Base-by-base conservation (phyloP, 805 yeast species). In the Wickerhamiella azymoides region DNA sequence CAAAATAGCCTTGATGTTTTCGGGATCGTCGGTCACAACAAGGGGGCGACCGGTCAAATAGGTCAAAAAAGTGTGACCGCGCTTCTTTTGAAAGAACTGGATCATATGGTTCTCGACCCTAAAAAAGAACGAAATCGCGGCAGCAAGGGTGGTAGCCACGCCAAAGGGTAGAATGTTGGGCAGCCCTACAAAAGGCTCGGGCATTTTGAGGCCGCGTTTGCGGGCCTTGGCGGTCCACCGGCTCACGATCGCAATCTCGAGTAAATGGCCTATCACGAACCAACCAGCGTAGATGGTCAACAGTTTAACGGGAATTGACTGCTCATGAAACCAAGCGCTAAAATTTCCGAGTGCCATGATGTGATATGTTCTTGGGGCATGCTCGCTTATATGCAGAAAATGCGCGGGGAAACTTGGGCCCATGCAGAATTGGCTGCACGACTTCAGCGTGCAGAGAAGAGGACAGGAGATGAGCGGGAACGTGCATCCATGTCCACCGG, bases 1-100 rank as follows among this genome's bases (percentile, higher is more conserved):
- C 26, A 61, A 52, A 17, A 62, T 44, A 5, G 64, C 51, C 50
- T 60, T 56, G 47, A 62, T 46, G 47, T 62, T 62, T 32, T 57
- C 62, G 8, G 66, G 63, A 38, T 61, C 65, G 19, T 28, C 44
- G 25, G 62, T 58, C 19, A 54, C 36, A n/a, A 42, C 13, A 25
- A 42, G 26, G 7, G 40, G 40, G n/a, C 39, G 39, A 18, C 45
- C 45, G 3, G 16, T n/a, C 35, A 42, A 27, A 18, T 36, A 42
- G 25, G 36, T 26, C 10, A 36, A 17, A 18, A 36, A 26, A 6
- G 45, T 42, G 28, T 40, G 43, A 18, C 40, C 38, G 5, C 5
- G 25, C 39, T 27, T 10, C 17, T 27, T 36, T 10, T 9, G 10
- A n/a, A 42, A 42, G 24, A 5, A 36, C 40, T 42, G 45, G 36